Conservation (phyloP, 768 basidiomycete species). For the Boletus sp. region DNA sequence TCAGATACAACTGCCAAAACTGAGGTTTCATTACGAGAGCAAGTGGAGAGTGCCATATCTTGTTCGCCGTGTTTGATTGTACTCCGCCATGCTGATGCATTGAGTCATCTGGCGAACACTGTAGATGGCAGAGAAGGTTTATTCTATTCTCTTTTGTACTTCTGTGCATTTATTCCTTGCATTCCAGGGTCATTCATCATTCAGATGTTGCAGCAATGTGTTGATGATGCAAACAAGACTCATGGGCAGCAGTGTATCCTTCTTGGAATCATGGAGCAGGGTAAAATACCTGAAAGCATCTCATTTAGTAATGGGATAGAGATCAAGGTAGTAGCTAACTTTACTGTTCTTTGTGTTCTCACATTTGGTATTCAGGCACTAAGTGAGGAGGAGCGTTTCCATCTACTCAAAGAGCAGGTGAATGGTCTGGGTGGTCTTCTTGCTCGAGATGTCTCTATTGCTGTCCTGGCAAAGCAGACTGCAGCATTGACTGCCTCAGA, state of each 20-base stretch:
- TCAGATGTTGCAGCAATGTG: constrained; percentile 59
- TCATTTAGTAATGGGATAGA: constrained; percentile 85
- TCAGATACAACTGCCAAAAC: constrained; percentile 78
- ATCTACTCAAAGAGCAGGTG: constrained; percentile 47
- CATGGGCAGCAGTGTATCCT: constrained; percentile 74
- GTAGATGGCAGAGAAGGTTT: constrained; percentile 63
- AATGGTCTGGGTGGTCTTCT: constrained; percentile 43
- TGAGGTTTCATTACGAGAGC: constrained; percentile 66
- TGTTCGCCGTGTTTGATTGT: constrained; percentile 87
- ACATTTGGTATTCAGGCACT: constrained; percentile 57
- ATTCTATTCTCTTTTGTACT: neutral
- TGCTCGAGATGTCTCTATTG: constrained; percentile 78
- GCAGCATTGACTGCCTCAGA: constrained; percentile 88
- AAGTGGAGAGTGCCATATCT: constrained; percentile 71
- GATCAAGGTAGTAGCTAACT: constrained; percentile 54
- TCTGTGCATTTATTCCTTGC: neutral
- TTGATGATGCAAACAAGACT: constrained; percentile 55
- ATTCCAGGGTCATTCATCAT: constrained; percentile 56
- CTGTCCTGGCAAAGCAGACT: constrained; percentile 75
- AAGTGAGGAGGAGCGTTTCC: constrained; percentile 67
- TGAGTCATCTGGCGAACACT: constrained; percentile 59
- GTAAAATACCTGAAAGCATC: constrained; percentile 61
- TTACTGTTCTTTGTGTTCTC: neutral
- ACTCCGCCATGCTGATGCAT: constrained; percentile 76
- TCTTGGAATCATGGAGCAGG: constrained; percentile 67